Conservation (phyloP, 2,329 filamentous ascomycete genomes). For the Xylaria sp. region DNA sequence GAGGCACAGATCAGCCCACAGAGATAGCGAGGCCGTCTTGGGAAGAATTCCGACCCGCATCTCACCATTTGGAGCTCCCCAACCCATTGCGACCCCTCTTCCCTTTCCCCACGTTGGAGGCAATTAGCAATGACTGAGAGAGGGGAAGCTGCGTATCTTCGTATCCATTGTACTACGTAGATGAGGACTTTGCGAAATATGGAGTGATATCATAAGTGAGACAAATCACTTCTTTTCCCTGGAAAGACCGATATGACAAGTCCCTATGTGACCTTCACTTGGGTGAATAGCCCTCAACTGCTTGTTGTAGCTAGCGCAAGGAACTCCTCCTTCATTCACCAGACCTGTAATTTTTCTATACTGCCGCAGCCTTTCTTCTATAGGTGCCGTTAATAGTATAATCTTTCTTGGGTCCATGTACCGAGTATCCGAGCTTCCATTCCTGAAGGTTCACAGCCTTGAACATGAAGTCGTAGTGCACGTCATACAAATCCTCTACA, state of each 20-base stretch:
- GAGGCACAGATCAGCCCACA: background rate
- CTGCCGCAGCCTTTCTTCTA: slow-evolving; percentile 48
- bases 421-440: slow-evolving; percentile 72
- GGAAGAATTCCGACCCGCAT: background rate
- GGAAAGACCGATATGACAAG: background rate
- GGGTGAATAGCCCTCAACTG: background rate
- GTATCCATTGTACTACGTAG: background rate
- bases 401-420: slow-evolving; percentile 79
- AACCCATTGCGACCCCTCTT: slow-evolving; percentile 12
- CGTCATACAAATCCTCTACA: slow-evolving; percentile 76
- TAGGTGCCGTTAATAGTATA: slow-evolving; percentile 71
- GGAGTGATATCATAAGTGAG: background rate
- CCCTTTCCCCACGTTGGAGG: slow-evolving; percentile 22
- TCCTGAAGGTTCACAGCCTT: slow-evolving; percentile 64
- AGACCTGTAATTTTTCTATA: background rate
- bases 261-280: background rate
- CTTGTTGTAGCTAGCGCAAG: background rate
- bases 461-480: slow-evolving; percentile 74
- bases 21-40: background rate
- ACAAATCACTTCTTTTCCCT: background rate
- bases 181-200: background rate
- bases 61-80: background rate
- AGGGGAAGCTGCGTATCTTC: background rate
- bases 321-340: background rate
- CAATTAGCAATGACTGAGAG: background rate